A percentile compares a stretch with the other conserved stretches of the same genome.
phyloP scores from a whole-genome alignment of 1,139 yeast genomes.

The Blastobotrys arbuscula region DNA sequence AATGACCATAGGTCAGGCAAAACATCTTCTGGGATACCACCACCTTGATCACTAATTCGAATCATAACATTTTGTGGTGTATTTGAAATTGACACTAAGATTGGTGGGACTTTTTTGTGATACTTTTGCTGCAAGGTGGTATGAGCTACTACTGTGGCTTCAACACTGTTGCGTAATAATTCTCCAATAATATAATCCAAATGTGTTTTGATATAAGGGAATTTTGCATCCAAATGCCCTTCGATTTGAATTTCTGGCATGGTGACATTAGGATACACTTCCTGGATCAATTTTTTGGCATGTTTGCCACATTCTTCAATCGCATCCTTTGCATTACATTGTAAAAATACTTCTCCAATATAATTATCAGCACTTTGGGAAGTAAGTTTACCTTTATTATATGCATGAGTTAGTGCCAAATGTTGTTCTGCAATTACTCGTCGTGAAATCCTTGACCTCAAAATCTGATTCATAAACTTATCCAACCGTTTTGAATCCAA shows the following conservation, averaged over 20 bases:
- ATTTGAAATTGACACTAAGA: conserved; percentile 63
- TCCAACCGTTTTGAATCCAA: conserved; percentile 64
- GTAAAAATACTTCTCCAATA: conserved; percentile 80
- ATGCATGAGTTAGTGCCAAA: conserved; percentile 65
- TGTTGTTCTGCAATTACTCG: conserved; percentile 90
- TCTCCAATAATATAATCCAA: conserved; percentile 82
- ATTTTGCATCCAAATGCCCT: conserved; percentile 53
- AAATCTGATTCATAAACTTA: conserved; percentile 63
- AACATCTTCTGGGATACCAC: conserved; percentile 63
- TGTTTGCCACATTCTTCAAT: conserved; percentile 52
- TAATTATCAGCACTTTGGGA: conserved; percentile 42
- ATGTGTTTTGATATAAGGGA: conserved; percentile 83
- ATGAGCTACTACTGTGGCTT: conserved; percentile 58
- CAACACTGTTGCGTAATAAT: conserved; percentile 74
- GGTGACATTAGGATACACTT: conserved; percentile 45
- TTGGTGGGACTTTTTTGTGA: conserved; percentile 53
- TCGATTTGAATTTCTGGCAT: conserved; percentile 74
- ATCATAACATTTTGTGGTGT: conserved; percentile 63
- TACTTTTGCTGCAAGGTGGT: conserved; percentile 25
- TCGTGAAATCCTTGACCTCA: conserved; percentile 82
- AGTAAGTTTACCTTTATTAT: conserved; percentile 31
- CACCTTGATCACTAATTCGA: conserved; percentile 84
- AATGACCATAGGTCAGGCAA: conserved; percentile 76
- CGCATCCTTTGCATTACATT: conserved; percentile 70
- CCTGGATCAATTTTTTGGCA: conserved; percentile 37